Conservation (phyloP, 805 yeast genomes). For the Kodamaea neixiangensis region DNA sequence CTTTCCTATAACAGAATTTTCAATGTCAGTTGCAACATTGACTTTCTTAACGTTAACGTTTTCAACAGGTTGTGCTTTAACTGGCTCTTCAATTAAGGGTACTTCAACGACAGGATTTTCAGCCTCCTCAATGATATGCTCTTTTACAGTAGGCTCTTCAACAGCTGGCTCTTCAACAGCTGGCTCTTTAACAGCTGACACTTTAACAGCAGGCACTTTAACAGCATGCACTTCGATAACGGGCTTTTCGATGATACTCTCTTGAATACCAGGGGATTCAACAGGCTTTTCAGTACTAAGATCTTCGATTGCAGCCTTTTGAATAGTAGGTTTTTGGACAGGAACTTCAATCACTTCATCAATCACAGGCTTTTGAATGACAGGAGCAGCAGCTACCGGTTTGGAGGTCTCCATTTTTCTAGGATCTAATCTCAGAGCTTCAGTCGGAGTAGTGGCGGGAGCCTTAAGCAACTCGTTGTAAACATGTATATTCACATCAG, state of each 20-base stretch:
- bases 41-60: background rate
- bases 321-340: background rate
- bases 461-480: background rate
- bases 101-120: background rate
- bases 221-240: background rate
- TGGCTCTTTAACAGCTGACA: background rate
- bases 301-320: background rate
- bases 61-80: background rate
- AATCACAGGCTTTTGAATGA: background rate
- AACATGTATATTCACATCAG: background rate
- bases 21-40: background rate
- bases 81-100: background rate
- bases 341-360: background rate
- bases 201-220: background rate
- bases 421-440: background rate
- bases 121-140: too few relatives aligned
- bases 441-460: background rate
- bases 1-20: background rate
- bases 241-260: background rate
- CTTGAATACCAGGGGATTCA: background rate
- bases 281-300: background rate
- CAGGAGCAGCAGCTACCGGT: background rate
- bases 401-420: background rate
- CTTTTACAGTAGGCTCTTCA: background rate
- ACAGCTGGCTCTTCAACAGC: background rate